Conservation (phyloP, 495 filamentous ascomycete species). For the Xylaria telfairii region DNA sequence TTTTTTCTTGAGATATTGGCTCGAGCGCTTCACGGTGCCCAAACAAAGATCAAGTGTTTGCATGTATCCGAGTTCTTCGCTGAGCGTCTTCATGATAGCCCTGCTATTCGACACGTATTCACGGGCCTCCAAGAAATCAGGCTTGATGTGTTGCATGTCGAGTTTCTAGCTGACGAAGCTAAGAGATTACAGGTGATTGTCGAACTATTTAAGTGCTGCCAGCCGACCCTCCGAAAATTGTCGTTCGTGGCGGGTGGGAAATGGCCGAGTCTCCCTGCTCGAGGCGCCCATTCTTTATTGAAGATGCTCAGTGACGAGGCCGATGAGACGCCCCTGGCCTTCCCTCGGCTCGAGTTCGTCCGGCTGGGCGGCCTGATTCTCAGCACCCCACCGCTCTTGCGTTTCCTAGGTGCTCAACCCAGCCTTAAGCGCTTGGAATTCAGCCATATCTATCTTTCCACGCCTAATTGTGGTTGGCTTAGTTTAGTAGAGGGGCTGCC, state of each 20-base stretch:
- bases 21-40: not conserved
- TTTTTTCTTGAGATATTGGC: conserved; percentile 1
- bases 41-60: conserved; percentile 7
- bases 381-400: not conserved
- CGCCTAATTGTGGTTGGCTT: conserved; percentile 6
- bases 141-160: not conserved
- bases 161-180: conserved; percentile 1
- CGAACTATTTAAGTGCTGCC: conserved; percentile 8
- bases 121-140: conserved; percentile 17
- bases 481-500: conserved; percentile 5
- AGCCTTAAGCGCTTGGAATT: conserved; percentile 8
- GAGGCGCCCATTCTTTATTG: conserved; percentile 16
- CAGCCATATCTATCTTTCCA: conserved; percentile 2
- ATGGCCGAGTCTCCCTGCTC: conserved; percentile 3
- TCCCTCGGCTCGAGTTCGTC: conserved; percentile 4
- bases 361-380: not conserved
- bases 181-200: not conserved
- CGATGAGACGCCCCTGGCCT: not conserved
- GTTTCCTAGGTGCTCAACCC: conserved; percentile 18
- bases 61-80: conserved; percentile 10
- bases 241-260: not conserved
- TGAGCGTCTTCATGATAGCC: conserved; percentile 7
- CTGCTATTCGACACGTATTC: conserved; percentile 15
- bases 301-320: conserved; percentile 11
- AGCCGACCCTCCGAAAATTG: conserved; percentile 1